A percentile compares a stretch with the other conserved stretches of the same genome.
Conservation (phyloP, 1,284 basidiomycete species). For the Fereydounia khargensis region DNA sequence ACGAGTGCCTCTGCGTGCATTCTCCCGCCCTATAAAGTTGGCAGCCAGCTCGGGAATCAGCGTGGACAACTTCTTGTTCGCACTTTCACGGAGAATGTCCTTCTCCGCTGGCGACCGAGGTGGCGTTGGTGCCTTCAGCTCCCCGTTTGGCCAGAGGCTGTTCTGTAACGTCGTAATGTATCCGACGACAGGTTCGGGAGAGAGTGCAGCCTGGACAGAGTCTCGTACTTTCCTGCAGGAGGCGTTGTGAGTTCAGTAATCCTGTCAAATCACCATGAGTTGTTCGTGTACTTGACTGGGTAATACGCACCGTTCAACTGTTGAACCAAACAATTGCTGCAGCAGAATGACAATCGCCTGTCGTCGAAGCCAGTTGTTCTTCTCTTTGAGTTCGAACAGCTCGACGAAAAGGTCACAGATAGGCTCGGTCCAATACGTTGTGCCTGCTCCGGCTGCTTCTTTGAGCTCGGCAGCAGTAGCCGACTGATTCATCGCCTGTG, state of each 20-base stretch:
- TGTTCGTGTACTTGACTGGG: conserved; percentile 57
- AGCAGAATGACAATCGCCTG: conserved; percentile 94
- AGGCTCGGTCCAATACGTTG: conserved; percentile 74
- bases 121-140: conserved; percentile 65
- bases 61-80: conserved; percentile 79
- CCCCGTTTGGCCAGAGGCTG: conserved; percentile 78
- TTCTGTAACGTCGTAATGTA: conserved; percentile 68
- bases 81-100: conserved; percentile 73
- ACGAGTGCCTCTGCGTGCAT: conserved; percentile 84
- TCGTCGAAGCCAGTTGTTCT: conserved; percentile 91
- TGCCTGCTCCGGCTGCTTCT: conserved; percentile 82
- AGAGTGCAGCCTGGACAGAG: conserved; percentile 63
- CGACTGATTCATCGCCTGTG: conserved; percentile 28
- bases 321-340: conserved; percentile 90
- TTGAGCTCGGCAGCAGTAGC: conserved; percentile 62
- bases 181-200: conserved; percentile 61
- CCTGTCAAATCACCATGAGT: too few relatives aligned
- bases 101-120: conserved; percentile 79
- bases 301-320: conserved; percentile 76
- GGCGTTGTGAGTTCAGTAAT: too few relatives aligned
- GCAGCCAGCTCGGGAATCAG: conserved; percentile 93
- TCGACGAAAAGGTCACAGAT: conserved; percentile 91
- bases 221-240: conserved; percentile 89
- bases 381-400: conserved; percentile 89
- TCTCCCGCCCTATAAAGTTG: conserved; percentile 91